Evolutionary conservation across 1,284 basidiomycete genomes (phyloP).

Genomic region (Ceratobasidium sp.): DNA sequence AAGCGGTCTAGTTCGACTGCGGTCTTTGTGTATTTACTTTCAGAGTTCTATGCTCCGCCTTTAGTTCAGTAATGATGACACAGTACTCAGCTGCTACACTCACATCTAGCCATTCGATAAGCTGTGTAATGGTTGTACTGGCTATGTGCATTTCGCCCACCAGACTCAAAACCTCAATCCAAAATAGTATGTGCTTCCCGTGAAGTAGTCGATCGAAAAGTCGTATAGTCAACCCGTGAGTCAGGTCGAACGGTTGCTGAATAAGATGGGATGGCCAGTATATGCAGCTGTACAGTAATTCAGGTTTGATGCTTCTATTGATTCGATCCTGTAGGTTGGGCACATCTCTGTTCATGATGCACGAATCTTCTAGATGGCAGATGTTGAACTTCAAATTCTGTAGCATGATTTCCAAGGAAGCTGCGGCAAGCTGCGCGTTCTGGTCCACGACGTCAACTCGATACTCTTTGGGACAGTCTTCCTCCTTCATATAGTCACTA

Average conservation of each 20-base stretch:
- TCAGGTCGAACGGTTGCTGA: neutral
- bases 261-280: slow-evolving; percentile 15
- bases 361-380: neutral
- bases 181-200: neutral
- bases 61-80: neutral
- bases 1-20: neutral
- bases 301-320: neutral
- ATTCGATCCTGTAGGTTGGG: neutral
- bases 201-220: neutral
- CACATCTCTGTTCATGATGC: neutral
- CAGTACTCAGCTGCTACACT: neutral
- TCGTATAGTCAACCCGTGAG: too few species aligned
- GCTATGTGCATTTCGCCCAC: neutral
- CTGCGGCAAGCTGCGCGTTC: neutral
- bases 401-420: slow-evolving; percentile 5
- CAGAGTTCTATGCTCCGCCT: neutral
- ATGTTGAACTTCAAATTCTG: slow-evolving; percentile 18
- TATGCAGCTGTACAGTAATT: slow-evolving; percentile 12
- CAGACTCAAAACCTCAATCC: slow-evolving; percentile 21
- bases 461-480: neutral
- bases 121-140: neutral
- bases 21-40: neutral
- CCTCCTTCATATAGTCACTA: neutral
- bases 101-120: neutral
- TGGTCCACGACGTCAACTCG: neutral